phyloP scores from a whole-genome alignment of 2,329 filamentous ascomycete genomes.

The Cryphonectria naterciae region DNA sequence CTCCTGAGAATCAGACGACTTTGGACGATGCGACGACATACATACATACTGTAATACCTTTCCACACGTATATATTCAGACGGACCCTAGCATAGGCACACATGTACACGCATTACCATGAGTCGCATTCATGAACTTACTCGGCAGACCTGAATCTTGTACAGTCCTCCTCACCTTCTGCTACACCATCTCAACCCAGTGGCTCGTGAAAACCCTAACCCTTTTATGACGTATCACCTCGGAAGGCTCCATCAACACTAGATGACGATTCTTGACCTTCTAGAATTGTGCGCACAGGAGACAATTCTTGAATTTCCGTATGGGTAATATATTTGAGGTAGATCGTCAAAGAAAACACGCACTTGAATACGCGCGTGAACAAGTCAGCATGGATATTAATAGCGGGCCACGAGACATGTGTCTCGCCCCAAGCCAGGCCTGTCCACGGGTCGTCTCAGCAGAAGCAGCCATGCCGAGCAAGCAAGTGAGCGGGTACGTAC shows the following conservation, averaged over 20 bases:
- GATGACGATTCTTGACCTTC: not conserved
- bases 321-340: not conserved
- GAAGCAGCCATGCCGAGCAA: not conserved
- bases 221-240: not conserved
- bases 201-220: not conserved
- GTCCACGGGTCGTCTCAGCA: conserved; percentile 5
- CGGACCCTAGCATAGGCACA: conserved; percentile 12
- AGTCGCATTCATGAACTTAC: not conserved
- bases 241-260: not conserved
- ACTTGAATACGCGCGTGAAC: not conserved
- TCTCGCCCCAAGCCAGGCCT: conserved; percentile 8
- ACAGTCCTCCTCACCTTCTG: not conserved
- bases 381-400: conserved; percentile 9
- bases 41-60: conserved; percentile 18
- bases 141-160: not conserved
- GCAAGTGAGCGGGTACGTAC: not conserved
- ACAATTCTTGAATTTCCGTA: not conserved
- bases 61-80: conserved; percentile 20
- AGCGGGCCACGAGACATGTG: conserved; percentile 2
- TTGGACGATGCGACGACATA: conserved; percentile 13
- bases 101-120: not conserved
- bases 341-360: not conserved
- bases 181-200: not conserved
- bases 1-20: not conserved
- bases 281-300: not conserved